Base-by-base conservation (phyloP, 73 alveolate genomes). In the Paramecium caudatum region DNA sequence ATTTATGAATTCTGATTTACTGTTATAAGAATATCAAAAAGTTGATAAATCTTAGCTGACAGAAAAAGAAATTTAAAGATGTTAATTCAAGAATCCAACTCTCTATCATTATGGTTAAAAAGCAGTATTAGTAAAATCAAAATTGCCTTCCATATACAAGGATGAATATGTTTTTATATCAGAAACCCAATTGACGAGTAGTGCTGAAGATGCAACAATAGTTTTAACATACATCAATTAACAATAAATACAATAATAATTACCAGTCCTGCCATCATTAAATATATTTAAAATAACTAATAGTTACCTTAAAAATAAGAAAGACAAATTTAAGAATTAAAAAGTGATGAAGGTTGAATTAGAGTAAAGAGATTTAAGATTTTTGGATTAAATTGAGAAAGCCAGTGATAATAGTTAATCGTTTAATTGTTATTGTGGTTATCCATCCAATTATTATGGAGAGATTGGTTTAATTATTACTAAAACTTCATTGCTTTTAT, bases 1-100 rank as follows among this genome's bases (percentile, higher is more conserved):
- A 5, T 86, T 86, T 41, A 86, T 86, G 93, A 78, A 86, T 23
- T 37, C 47, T 8, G 49, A 86, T 6, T 36, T 86, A 7, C 30
- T 86, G n/a, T 25, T 12, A 37, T 47, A 43, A 19, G 93, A 43
- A 19, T 86, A 62, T 19, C 0, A 37, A 0, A 19, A 74, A 74
- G 43, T 74, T 41, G 88, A 74, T 74, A 3, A 74, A 21, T 41
- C 17, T 37, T 8, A 74, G 43, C 55, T 74, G 4, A 27, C 19
- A 15, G 88, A 74, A 45, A 36, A 36, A 12, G 88, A 74, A 2
- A 37, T 1, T 16, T 0, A 41, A 23, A 74, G 68, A 74, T 16
- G 30, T 16, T 32, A 5, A 10, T 65, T 65, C 34, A n/a, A n/a
- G n/a, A n/a, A n/a, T n/a, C n/a, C n/a, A n/a, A n/a, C n/a, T n/a